Base-by-base conservation (phyloP, 2,329 filamentous ascomycete species). In the Colletotrichum costaricense region DNA sequence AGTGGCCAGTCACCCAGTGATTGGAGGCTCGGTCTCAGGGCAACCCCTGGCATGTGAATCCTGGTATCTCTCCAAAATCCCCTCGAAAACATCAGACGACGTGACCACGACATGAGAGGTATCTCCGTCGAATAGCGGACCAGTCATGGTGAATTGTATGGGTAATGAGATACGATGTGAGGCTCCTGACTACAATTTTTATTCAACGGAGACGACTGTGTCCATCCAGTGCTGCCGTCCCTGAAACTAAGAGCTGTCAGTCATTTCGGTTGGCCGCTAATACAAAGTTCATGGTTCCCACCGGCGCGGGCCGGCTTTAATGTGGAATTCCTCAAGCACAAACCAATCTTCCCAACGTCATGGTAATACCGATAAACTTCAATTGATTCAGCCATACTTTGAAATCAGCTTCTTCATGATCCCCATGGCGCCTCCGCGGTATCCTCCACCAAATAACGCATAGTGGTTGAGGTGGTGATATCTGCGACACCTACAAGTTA, bases 391-490 rank as follows among this genome's bases (percentile, higher is more conserved):
- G 26, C 88, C 91, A 82, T 97, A 97, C 79, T 95, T 97, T 55
- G 84, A 84, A 33, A 94, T 84, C 77, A 98, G 84, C 75, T 85
- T 89, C 80, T 88, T 90, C 93, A 97, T 97, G 67, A 97, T 97
- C 5, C 88, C 88, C 82, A 96, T 88, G 33, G 95, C 95, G 5
- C 94, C 92, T 54, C 88, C 87, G 52, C 90, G 90, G 80, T 98
- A 98, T 0, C 93, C 89, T 1, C 92, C 93, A 0, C 95, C 95
- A 81, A 98, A 98, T 59, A 98, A 87, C 1, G 93, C 92, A 85
- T 92, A 93, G 77, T 98, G 96, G 76, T 98, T 98, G 28, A 98
- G 84, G 79, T 97, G 93, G 81, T 98, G 96, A 81, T 98, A 96
- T 75, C 93, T 94, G 76, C 11, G 58, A 33, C 19, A 33, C 52